Evolutionary conservation across 371 early-diverging fungal genomes (phyloP).

Genomic region (Mucor plumbeus): DNA sequence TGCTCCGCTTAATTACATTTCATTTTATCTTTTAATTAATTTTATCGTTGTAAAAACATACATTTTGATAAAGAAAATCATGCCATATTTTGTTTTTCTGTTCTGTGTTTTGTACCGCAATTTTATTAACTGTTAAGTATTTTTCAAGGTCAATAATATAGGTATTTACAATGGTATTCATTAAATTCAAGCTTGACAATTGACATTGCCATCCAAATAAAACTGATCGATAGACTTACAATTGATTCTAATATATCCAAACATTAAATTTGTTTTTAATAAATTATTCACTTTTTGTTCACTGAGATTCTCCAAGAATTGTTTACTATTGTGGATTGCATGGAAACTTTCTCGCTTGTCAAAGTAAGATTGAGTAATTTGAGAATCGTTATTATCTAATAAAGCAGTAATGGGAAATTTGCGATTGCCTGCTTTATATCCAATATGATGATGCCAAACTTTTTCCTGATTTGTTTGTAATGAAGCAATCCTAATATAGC

Average conservation of each 20-base stretch:
- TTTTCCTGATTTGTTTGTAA: background rate
- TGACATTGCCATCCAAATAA: slow-evolving; percentile 12
- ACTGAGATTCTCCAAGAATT: background rate
- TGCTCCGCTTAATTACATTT: background rate
- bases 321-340: background rate
- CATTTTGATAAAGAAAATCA: background rate
- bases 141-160: background rate
- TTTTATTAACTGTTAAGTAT: too few species aligned
- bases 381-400: background rate
- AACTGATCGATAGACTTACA: slow-evolving; percentile 13
- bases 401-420: background rate
- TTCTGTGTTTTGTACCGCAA: too few species aligned
- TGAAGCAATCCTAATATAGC: slow-evolving; percentile 8
- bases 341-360: background rate
- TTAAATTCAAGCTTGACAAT: background rate
- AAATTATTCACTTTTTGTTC: background rate
- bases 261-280: slow-evolving; percentile 10
- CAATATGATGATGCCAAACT: slow-evolving; percentile 15
- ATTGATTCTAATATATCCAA: slow-evolving; percentile 17
- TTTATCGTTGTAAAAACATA: background rate
- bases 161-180: background rate
- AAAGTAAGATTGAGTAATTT: slow-evolving; percentile 7
- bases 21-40: background rate
- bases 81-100: background rate
- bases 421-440: background rate